A percentile compares a stretch with the other conserved stretches of the same genome.
phyloP scores from a whole-genome alignment of 2,329 filamentous ascomycete genomes.

The Alternaria brassicicola region DNA sequence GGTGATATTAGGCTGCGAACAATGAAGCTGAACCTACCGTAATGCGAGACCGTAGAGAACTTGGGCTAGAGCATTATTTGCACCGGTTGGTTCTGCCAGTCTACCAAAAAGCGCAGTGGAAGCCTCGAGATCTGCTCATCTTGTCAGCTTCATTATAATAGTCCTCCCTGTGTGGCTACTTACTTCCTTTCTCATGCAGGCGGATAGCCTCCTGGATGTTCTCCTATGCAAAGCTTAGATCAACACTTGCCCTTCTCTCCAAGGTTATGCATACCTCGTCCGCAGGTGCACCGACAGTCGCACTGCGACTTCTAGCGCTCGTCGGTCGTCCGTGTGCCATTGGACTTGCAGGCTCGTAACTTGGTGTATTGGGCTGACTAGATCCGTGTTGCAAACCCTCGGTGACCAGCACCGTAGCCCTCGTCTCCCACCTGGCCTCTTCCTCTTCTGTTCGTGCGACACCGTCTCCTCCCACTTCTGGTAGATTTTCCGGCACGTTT shows the following conservation, averaged over 20 bases:
- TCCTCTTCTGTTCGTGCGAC: constrained; percentile 52
- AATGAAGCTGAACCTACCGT: constrained; percentile 60
- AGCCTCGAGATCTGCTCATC: constrained; percentile 63
- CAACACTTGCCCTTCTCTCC: constrained; percentile 11
- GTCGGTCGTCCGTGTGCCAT: constrained; percentile 15
- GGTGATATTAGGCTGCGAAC: constrained; percentile 1
- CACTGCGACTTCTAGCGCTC: constrained; percentile 38
- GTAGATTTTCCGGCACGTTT: constrained; percentile 79
- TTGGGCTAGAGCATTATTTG: constrained; percentile 92
- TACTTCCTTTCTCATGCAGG: constrained; percentile 80
- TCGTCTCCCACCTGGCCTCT: constrained; percentile 82
- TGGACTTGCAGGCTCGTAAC: constrained; percentile 28
- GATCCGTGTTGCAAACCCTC: constrained; percentile 52
- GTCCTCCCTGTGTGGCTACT: constrained; percentile 19
- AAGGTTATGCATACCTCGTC: constrained; percentile 47
- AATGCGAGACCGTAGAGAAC: constrained; percentile 93
- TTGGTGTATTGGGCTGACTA: constrained; percentile 40
- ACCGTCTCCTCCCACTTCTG: constrained; percentile 66
- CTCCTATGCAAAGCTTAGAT: constrained; percentile 40
- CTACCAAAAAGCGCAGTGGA: constrained; percentile 86
- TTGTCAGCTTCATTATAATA: constrained; percentile 20
- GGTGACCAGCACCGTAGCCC: constrained; percentile 85
- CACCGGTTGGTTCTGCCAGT: constrained; percentile 80
- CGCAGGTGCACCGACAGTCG: constrained; percentile 45
- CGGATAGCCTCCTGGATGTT: constrained; percentile 96